Evolutionary conservation across 352 stramenopile species (phyloP), one percentile per base, ranked within the genome.

Genomic region (Blastocystis sp.): DNA sequence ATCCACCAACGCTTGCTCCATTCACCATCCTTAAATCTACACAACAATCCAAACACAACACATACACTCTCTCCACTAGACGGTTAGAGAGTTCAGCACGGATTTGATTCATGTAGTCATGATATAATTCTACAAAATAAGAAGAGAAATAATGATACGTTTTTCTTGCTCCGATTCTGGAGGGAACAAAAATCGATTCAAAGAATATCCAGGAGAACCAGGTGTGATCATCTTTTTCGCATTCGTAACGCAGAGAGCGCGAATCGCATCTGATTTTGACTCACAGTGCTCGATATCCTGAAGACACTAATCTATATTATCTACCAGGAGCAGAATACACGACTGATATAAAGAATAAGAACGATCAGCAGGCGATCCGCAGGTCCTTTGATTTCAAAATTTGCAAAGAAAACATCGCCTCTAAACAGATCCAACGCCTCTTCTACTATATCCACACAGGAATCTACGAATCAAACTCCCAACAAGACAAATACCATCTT

Each of bases 1-100:
- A 89, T 89, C 78, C 78, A 89, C 78, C 78, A 89, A n/a, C 76
- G 75, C 41, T 53, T 39, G 41, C 63, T 79, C 78, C 78, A 89
- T 5, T 89, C 78, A 41, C 78, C 78, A 20, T 89, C 78, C 30
- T 59, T 30, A 54, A 73, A 87, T 34, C 75, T 87, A 26, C 39
- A 47, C 20, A 59, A 37, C 65, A 78, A 1, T 39, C 9, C 43
- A 7, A 56, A 8, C 9, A 55, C 7, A 6, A 53, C 66, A 8
- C 66, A 37, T 85, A 85, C 73, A 85, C 73, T 64, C 73, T 34
- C n/a, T 85, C 73, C 26, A 85, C 50, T 1, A 85, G 47, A 16
- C 73, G 73, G 5, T 43, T 13, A 37, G 73, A 85, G 24, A 85
- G 8, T n/a, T 85, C 73, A 18, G 34, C 34, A 24, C 73, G 47